These are phyloP conservation scores for Psilocybe tampanensis DNA, from an alignment of 768 basidiomycete species.

Conservation along the genomic window DNA sequence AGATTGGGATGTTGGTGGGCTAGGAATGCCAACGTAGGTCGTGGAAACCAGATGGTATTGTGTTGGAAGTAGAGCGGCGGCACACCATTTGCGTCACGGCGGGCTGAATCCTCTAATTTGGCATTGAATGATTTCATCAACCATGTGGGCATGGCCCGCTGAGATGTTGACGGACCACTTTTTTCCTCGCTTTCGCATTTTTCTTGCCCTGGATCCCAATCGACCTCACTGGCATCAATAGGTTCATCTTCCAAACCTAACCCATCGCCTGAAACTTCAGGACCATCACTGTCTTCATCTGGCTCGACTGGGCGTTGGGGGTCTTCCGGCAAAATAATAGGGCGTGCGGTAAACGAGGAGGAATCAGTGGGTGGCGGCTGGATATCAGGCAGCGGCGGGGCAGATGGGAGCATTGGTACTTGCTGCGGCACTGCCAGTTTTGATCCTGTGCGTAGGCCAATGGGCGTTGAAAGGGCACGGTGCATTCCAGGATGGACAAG, in stretches of 20 bases:
- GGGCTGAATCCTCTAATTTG: not conserved
- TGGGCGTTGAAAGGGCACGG: too few relatives aligned
- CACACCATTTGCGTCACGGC: not conserved
- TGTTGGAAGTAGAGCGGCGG: not conserved
- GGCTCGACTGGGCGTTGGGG: not conserved
- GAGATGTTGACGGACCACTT: not conserved
- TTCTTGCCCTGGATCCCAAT: not conserved
- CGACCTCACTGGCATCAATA: not conserved
- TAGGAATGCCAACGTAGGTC: not conserved
- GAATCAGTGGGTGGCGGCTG: not conserved
- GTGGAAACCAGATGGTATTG: not conserved
- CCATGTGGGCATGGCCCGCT: not conserved
- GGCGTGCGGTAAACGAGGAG: not conserved
- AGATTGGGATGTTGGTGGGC: not conserved
- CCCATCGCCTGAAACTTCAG: not conserved
- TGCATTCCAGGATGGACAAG: too few relatives aligned
- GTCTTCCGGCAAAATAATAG: slow-evolving; percentile 10
- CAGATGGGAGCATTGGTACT: too few relatives aligned
- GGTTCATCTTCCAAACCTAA: not conserved
- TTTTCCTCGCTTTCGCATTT: not conserved
- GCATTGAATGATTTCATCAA: not conserved
- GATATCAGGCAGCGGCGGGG: too few relatives aligned
- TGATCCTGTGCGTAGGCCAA: too few relatives aligned
- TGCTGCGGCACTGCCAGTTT: too few relatives aligned
- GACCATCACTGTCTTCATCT: slow-evolving; percentile 1